These are phyloP conservation scores for Fusarium pseudocircinatum DNA, from an alignment of 2,329 filamentous ascomycete genomes.

Conservation along the genomic window DNA sequence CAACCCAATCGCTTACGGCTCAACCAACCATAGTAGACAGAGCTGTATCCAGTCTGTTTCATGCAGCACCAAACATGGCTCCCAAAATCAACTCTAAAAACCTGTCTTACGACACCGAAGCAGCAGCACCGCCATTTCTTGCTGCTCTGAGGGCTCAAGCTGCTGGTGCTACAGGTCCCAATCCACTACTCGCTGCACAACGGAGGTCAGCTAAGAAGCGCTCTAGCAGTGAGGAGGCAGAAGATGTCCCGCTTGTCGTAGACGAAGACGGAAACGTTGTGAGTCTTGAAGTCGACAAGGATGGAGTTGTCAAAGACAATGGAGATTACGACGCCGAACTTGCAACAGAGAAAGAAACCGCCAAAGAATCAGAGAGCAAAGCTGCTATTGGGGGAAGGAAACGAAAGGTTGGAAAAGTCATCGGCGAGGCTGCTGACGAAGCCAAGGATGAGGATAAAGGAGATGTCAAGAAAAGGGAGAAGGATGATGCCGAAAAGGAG, in stretches of 20 bases:
- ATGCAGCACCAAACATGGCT: constrained; percentile 50
- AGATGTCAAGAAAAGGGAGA: constrained; percentile 21
- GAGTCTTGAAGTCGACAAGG: constrained; percentile 55
- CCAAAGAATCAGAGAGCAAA: constrained; percentile 43
- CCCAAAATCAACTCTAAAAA: constrained; percentile 76
- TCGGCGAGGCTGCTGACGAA: constrained; percentile 48
- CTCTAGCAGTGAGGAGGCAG: constrained; percentile 74
- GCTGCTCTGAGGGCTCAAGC: constrained; percentile 63
- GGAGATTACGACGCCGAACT: constrained; percentile 35
- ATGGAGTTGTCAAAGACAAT: constrained; percentile 54
- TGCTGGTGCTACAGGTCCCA: constrained; percentile 60
- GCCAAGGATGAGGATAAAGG: constrained; percentile 13
- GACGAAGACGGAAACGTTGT: constrained; percentile 77
- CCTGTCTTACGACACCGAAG: constrained; percentile 69
- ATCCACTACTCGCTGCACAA: constrained; percentile 61
- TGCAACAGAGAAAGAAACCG: constrained; percentile 47
- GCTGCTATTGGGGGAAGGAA: constrained; percentile 57
- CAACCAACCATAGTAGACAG: constrained; percentile 20
- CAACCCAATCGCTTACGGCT: constrained; percentile 13
- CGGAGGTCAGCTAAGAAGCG: constrained; percentile 63
- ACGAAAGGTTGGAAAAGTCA: constrained; percentile 59
- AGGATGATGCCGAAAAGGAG: constrained; percentile 39
- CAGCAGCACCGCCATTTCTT: constrained; percentile 71
- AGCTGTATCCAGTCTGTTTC: background rate
- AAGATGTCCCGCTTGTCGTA: constrained; percentile 79